Conservation (phyloP, 345 rosid genomes). For the Xanthoceras sorbifolium region DNA sequence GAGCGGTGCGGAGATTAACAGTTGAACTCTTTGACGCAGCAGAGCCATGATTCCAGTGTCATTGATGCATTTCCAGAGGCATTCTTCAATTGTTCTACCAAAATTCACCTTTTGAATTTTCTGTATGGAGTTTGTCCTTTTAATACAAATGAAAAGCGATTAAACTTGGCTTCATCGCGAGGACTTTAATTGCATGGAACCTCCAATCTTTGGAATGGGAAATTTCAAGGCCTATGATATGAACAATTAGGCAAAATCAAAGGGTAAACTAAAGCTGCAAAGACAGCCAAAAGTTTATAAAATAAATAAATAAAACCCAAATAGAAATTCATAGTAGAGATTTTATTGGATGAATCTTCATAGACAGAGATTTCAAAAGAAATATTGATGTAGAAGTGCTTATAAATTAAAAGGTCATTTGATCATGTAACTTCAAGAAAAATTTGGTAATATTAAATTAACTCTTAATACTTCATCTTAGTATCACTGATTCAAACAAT, state of each 20-base stretch:
- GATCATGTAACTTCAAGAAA: background rate
- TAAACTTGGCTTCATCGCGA: too few species aligned
- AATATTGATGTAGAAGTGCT: background rate
- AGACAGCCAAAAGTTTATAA: background rate
- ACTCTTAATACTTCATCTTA: background rate
- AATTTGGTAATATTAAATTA: background rate
- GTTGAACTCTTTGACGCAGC: conserved; percentile 1
- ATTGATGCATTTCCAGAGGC: background rate
- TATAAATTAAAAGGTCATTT: background rate
- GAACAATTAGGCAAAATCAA: background rate
- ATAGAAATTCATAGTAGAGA: background rate
- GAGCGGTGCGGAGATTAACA: background rate
- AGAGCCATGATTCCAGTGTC: background rate
- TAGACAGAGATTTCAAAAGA: too few species aligned
- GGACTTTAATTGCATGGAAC: background rate
- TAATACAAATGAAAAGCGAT: background rate
- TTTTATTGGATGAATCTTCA: too few species aligned
- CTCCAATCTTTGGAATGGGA: background rate
- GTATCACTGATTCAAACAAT: background rate
- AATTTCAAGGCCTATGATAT: background rate
- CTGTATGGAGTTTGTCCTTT: background rate
- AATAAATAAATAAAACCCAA: background rate
- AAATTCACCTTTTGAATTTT: background rate
- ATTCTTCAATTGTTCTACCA: background rate
- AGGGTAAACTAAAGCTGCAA: background rate